phyloP scores from a whole-genome alignment of 202 grass and related monocot species.

The Schoenoplectus triqueter region DNA sequence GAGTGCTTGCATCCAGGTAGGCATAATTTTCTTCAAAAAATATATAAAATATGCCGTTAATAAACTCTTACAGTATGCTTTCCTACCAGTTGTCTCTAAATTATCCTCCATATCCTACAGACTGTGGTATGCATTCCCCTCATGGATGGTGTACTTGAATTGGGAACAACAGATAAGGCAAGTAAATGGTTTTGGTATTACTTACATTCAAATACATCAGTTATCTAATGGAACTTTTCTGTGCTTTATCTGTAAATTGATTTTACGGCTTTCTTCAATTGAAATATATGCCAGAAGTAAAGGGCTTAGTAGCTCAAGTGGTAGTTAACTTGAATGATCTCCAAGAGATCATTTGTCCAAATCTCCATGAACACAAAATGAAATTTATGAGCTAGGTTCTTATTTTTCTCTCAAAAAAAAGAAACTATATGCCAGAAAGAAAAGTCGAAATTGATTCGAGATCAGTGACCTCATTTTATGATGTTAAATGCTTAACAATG shows the following conservation, averaged over 20 bases:
- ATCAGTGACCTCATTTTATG: not conserved
- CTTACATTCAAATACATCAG: not conserved
- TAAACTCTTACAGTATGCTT: not conserved
- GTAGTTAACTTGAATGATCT: too few relatives aligned
- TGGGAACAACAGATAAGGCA: constrained; percentile 74
- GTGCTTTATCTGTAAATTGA: not conserved
- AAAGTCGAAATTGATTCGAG: not conserved
- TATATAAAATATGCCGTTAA: not conserved
- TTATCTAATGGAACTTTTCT: not conserved
- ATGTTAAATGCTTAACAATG: too few relatives aligned
- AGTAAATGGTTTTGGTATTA: constrained; percentile 3
- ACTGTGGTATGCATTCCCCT: constrained; percentile 77
- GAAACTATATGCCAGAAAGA: not conserved
- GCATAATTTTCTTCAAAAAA: not conserved
- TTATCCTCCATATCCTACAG: constrained; percentile 44
- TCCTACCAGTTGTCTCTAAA: not conserved
- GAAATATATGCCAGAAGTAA: not conserved
- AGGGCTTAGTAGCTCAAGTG: too few relatives aligned
- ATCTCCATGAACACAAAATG: too few relatives aligned
- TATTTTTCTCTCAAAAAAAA: too few relatives aligned
- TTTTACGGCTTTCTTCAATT: not conserved
- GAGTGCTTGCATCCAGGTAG: constrained; percentile 91
- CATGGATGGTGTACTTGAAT: constrained; percentile 69
- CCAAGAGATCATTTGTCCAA: too few relatives aligned
- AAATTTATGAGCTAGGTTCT: too few relatives aligned